A percentile compares a stretch with the other conserved stretches of the same genome.
Conservation (phyloP, 805 yeast genomes). For the Zygoascus bituminiphila region DNA sequence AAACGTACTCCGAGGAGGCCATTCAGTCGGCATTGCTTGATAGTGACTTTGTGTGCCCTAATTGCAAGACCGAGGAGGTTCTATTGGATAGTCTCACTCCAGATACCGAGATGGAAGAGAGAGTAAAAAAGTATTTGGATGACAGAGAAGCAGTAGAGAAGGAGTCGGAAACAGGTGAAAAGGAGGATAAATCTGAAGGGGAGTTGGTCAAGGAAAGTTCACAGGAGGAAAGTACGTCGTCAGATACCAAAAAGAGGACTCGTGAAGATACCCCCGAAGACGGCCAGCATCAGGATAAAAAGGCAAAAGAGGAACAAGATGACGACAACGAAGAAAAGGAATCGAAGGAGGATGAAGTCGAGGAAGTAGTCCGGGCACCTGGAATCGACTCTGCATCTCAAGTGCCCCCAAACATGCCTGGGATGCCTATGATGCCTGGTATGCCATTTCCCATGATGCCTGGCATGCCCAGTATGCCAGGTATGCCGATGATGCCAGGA, state of each 20-base stretch:
- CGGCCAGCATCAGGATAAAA: neutral
- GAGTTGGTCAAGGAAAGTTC: neutral
- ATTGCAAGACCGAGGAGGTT: slow-evolving; percentile 66
- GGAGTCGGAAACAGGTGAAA: neutral
- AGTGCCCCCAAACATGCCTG: too few species aligned
- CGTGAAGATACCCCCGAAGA: slow-evolving; percentile 6
- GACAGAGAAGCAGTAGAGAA: slow-evolving; percentile 5
- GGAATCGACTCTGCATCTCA: neutral
- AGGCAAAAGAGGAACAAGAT: slow-evolving; percentile 4
- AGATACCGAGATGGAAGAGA: slow-evolving; percentile 51
- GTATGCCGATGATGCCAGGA: slow-evolving; percentile 26
- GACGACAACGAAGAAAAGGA: slow-evolving; percentile 4
- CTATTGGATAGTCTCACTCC: slow-evolving; percentile 61
- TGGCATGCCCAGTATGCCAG: slow-evolving; percentile 23
- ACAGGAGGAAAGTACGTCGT: neutral
- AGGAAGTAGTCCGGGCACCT: neutral
- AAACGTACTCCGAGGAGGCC: slow-evolving; percentile 48
- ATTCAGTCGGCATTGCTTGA: slow-evolving; percentile 65
- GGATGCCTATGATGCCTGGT: slow-evolving; percentile 17
- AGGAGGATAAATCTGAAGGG: neutral
- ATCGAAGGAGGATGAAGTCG: neutral
- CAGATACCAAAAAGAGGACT: slow-evolving; percentile 3
- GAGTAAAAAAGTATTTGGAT: slow-evolving; percentile 39
- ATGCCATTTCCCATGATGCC: slow-evolving; percentile 13
- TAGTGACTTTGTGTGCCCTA: slow-evolving; percentile 85